Percentiles rank a stretch among this genome's conserved stretches.
phyloP scores from a whole-genome alignment of 495 filamentous ascomycete genomes.

The Aspergillus homomorphus region DNA sequence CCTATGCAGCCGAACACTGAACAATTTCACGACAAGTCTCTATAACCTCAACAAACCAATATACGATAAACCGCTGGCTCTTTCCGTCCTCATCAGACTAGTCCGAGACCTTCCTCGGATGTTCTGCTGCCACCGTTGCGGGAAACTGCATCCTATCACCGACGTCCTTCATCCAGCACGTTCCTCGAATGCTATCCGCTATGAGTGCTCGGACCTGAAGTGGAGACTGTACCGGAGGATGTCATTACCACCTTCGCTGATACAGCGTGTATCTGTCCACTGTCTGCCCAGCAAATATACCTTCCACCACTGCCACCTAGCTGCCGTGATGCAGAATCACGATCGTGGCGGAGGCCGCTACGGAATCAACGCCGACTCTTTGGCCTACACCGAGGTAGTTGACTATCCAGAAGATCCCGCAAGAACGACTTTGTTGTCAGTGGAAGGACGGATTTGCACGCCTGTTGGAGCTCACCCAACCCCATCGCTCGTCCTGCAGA shows the following conservation, averaged over 20 bases:
- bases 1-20: not conserved
- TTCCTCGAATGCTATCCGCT: too few species aligned
- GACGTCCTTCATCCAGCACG: not conserved
- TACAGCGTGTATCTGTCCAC: too few species aligned
- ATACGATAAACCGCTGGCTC: not conserved
- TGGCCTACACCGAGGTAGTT: constrained; percentile 1
- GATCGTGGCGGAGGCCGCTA: too few species aligned
- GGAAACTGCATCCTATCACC: not conserved
- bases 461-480: too few species aligned
- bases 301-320: not conserved
- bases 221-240: not conserved
- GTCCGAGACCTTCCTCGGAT: not conserved
- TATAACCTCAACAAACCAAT: not conserved
- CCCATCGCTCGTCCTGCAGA: not conserved
- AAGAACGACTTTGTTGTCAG: not conserved
- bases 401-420: not conserved
- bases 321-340: too few species aligned
- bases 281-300: not conserved
- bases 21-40: not conserved
- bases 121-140: constrained; percentile 2
- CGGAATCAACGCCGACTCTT: not conserved
- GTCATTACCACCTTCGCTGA: not conserved
- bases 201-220: too few species aligned
- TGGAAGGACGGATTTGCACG: constrained; percentile 2
- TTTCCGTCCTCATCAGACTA: not conserved